phyloP scores from a whole-genome alignment of 179 eudicot genomes.

The Dionaea muscipula region DNA sequence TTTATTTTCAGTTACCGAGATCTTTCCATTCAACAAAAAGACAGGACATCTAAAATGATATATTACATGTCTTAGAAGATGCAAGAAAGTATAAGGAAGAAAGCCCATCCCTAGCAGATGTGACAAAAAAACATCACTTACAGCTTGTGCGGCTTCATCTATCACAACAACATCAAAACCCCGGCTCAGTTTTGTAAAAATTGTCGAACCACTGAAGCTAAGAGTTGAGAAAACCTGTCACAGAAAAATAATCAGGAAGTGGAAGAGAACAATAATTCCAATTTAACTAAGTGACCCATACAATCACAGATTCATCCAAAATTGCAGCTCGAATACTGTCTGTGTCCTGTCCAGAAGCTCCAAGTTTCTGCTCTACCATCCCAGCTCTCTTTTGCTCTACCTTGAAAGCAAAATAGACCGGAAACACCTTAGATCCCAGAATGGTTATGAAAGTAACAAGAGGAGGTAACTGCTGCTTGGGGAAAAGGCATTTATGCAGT shows the following conservation, averaged over 20 bases:
- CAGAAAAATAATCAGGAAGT: slow-evolving; percentile 16
- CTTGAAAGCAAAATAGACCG: slow-evolving; percentile 27
- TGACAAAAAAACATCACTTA: slow-evolving; percentile 22
- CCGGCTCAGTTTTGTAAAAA: slow-evolving; percentile 65
- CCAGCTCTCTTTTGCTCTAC: slow-evolving; percentile 84
- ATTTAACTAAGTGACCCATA: slow-evolving; percentile 20
- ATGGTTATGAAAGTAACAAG: not conserved
- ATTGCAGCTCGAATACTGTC: slow-evolving; percentile 71
- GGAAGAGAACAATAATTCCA: not conserved
- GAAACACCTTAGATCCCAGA: not conserved
- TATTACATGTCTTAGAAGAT: too few relatives aligned
- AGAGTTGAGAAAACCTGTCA: slow-evolving; percentile 94
- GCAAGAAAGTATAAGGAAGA: too few relatives aligned
- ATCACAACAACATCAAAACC: slow-evolving; percentile 85
- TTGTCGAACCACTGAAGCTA: slow-evolving; percentile 85
- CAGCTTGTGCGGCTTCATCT: slow-evolving; percentile 99
- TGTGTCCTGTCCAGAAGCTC: slow-evolving; percentile 45
- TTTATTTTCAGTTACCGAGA: too few relatives aligned
- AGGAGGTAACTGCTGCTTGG: too few relatives aligned
- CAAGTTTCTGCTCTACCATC: slow-evolving; percentile 62
- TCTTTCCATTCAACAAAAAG: too few relatives aligned
- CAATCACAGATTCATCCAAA: slow-evolving; percentile 93
- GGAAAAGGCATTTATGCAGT: too few relatives aligned
- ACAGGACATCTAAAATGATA: too few relatives aligned
- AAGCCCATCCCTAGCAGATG: too few relatives aligned